Percentiles rank a stretch among this genome's conserved stretches.
phyloP scores from a whole-genome alignment of 2,329 filamentous ascomycete species.

The Claviceps sp. region DNA sequence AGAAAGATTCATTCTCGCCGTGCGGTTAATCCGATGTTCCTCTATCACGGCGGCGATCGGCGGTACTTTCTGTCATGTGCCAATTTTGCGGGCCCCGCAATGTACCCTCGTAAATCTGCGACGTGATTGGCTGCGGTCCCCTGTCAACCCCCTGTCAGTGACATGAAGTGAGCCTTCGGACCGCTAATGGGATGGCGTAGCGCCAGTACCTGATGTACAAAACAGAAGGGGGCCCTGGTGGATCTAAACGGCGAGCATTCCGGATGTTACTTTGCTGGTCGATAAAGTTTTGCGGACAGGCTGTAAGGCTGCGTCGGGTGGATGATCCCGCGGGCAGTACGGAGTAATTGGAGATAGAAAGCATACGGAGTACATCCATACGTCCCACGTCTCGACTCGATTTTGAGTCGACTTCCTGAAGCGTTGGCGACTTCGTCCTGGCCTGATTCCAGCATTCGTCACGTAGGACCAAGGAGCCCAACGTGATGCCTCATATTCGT shows the following conservation, averaged over 20 bases:
- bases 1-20: too few relatives aligned
- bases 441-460: background rate
- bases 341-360: background rate
- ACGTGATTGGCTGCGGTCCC: too few relatives aligned
- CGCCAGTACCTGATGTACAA: background rate
- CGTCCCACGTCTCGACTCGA: background rate
- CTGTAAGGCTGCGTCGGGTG: slow-evolving; percentile 8
- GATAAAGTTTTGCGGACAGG: slow-evolving; percentile 12
- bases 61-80: too few relatives aligned
- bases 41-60: too few relatives aligned
- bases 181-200: too few relatives aligned
- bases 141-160: too few relatives aligned
- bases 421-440: too few relatives aligned
- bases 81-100: too few relatives aligned
- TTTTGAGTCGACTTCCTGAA: background rate
- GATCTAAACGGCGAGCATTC: slow-evolving; percentile 16
- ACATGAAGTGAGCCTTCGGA: too few relatives aligned
- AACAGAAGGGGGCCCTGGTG: background rate
- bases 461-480: background rate
- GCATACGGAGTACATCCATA: background rate
- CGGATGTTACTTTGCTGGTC: slow-evolving; percentile 14
- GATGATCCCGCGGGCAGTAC: background rate
- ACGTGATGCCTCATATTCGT: background rate
- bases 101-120: too few relatives aligned
- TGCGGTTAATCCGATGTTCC: too few relatives aligned